Percentiles rank a stretch among this genome's conserved stretches.
phyloP scores from a whole-genome alignment of 129 eudicot genomes.

The Arctium lappa region DNA sequence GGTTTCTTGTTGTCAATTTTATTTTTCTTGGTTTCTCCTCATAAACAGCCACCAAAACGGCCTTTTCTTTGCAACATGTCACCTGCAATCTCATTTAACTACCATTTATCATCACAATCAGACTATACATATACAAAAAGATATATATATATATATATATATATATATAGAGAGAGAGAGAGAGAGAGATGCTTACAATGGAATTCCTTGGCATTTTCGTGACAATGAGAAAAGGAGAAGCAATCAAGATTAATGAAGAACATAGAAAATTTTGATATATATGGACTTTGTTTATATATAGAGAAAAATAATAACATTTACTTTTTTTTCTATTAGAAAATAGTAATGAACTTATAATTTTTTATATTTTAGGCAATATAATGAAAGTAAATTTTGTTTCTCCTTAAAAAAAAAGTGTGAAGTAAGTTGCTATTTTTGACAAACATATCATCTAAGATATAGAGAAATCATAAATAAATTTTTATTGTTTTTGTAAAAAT shows the following conservation, averaged over 20 bases:
- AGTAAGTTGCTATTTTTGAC: too few relatives aligned
- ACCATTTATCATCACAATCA: conserved; percentile 14
- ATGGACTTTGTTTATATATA: conserved; percentile 10
- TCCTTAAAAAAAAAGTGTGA: not conserved
- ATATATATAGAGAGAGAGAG: not conserved
- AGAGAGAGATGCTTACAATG: conserved; percentile 19
- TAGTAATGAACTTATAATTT: not conserved
- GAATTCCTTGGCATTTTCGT: conserved; percentile 22
- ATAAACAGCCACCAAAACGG: conserved; percentile 39
- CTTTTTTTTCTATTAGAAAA: not conserved
- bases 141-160: not conserved
- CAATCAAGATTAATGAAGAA: conserved; percentile 21
- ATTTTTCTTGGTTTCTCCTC: conserved; percentile 32
- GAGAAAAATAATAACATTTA: not conserved
- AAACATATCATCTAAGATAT: not conserved
- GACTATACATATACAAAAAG: not conserved
- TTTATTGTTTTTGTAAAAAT: not conserved
- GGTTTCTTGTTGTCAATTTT: conserved; percentile 9
- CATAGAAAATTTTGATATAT: conserved; percentile 15
- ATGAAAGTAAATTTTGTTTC: not conserved
- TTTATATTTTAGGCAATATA: too few relatives aligned
- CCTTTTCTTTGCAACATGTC: conserved; percentile 36
- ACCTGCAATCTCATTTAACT: conserved; percentile 23
- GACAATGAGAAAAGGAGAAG: conserved; percentile 6
- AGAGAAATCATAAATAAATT: too few relatives aligned